Evolutionary conservation across 768 basidiomycete genomes (phyloP), one percentile per base, ranked within the genome.

Genomic region (Lactarius psammicola): DNA sequence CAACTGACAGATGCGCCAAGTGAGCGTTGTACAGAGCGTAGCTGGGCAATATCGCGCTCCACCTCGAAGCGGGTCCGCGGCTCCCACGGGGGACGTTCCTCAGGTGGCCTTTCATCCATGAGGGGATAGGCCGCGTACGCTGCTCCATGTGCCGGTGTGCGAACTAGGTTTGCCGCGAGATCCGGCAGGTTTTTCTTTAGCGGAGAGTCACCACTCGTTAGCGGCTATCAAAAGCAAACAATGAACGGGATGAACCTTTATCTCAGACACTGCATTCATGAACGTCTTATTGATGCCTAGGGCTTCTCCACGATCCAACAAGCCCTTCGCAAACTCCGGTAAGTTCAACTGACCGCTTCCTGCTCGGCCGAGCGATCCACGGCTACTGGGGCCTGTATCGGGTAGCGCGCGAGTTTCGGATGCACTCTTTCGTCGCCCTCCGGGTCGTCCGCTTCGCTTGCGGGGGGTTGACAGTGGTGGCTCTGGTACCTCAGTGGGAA

Each of bases 271-370:
- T 0, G 91, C 91, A 73, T 82, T 90, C 84, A 89, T 85, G 23
- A 93, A 77, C 0, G 89, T 90, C 76, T 86, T 90, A 74, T 93
- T 93, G 66, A 92, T 89, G n/a, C 90, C 89, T 33, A 92, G 76
- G 66, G 84, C 89, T 76, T 92, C 91, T 31, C 90, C 86, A 23
- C 85, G 80, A 73, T 94, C 90, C 66, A 92, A 70, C 57, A 94
- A 75, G 26, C 89, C 87, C 58, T 87, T 82, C 0, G 92, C 83
- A 68, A 92, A 79, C 71, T 94, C 93, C 26, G 90, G 85, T 23
- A 89, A 76, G 38, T 83, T 85, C 74, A 87, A 78, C 44, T 80
- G 77, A 33, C 78, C 70, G 8, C 57, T 63, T 20, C 65, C 72
- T 71, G 54, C 51, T 61, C 65, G 74, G 71, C 28, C 75, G 63